Conservation (phyloP, 768 basidiomycete species). For the Russula vinacea region DNA sequence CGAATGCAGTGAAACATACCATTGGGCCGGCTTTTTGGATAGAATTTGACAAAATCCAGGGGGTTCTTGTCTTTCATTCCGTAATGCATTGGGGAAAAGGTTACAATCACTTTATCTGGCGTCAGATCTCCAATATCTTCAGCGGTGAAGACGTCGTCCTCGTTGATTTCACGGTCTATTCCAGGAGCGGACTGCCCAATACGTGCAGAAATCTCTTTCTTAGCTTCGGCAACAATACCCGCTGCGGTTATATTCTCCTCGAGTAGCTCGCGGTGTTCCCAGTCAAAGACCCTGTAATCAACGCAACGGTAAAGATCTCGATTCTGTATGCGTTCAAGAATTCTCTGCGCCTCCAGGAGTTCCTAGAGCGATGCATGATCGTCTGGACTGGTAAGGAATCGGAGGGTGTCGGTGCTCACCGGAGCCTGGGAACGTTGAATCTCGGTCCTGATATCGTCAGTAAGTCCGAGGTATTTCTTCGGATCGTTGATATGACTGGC, state of each 20-base stretch:
- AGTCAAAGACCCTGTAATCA: slow-evolving; percentile 55
- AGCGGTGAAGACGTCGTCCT: slow-evolving; percentile 24
- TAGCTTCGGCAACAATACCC: slow-evolving; percentile 37
- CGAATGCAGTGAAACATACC: slow-evolving; percentile 39
- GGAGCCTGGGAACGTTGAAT: slow-evolving; percentile 56
- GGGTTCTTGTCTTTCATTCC: slow-evolving; percentile 73
- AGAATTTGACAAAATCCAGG: slow-evolving; percentile 66
- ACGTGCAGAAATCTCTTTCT: slow-evolving; percentile 17
- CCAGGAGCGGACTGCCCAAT: not conserved
- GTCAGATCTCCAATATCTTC: slow-evolving; percentile 39
- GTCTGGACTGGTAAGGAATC: slow-evolving; percentile 1
- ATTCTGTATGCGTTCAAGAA: slow-evolving; percentile 57
- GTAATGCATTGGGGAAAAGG: slow-evolving; percentile 65
- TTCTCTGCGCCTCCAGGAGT: slow-evolving; percentile 53
- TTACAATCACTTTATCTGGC: slow-evolving; percentile 58
- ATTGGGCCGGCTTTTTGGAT: slow-evolving; percentile 60
- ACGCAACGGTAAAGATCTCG: slow-evolving; percentile 71
- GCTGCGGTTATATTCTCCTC: slow-evolving; percentile 38
- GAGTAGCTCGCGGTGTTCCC: slow-evolving; percentile 35
- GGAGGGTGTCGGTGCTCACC: slow-evolving; percentile 37
- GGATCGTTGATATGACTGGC: slow-evolving; percentile 56
- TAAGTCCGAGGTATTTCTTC: slow-evolving; percentile 58
- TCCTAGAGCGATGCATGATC: slow-evolving; percentile 42
- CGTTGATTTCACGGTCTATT: slow-evolving; percentile 13
- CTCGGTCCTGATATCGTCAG: slow-evolving; percentile 59